phyloP scores from a whole-genome alignment of 116 monocot species.

The Papilionanthe hybrid region DNA sequence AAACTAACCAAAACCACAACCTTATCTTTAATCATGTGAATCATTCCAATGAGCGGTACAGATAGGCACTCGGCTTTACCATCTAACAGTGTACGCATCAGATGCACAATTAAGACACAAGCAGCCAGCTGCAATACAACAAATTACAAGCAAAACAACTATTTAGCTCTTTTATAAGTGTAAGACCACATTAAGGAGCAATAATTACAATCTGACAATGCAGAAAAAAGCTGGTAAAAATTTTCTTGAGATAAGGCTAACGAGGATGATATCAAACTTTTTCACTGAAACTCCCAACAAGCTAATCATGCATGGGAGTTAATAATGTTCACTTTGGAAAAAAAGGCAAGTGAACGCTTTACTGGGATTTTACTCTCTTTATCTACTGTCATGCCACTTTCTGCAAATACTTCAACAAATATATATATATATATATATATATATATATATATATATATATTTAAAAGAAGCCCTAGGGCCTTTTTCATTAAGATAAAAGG shows the following conservation, averaged over 20 bases:
- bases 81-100: conserved; percentile 44
- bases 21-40: conserved; percentile 33
- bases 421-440: too few relatives aligned
- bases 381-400: too few relatives aligned
- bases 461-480: too few relatives aligned
- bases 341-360: neutral
- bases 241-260: neutral
- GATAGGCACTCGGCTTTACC: conserved; percentile 64
- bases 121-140: conserved; percentile 43
- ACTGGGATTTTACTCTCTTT: too few relatives aligned
- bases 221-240: neutral
- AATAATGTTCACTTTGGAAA: neutral
- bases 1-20: conserved; percentile 16
- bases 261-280: neutral
- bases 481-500: too few relatives aligned
- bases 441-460: too few relatives aligned
- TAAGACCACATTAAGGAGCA: neutral
- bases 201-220: neutral
- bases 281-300: neutral
- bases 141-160: conserved; percentile 1
- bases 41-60: conserved; percentile 52
- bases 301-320: neutral
- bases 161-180: conserved; percentile 3
- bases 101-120: conserved; percentile 50
- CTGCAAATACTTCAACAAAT: too few relatives aligned